phyloP scores from a whole-genome alignment of 116 monocot species.

The Iris pallida region DNA sequence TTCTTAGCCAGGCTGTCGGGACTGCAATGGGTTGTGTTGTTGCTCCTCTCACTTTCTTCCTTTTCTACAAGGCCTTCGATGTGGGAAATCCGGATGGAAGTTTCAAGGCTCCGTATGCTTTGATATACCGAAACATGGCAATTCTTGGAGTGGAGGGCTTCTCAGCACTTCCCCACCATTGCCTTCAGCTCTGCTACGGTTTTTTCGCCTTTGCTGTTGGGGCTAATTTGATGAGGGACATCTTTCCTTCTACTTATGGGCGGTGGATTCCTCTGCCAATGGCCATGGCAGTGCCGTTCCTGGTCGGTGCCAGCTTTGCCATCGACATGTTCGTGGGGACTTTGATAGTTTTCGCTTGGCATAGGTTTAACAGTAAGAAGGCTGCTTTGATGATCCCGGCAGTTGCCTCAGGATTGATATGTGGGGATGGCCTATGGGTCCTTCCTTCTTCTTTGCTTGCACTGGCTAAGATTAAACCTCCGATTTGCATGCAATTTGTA shows the following conservation, averaged over 20 bases:
- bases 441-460: constrained; percentile 60
- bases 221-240: constrained; percentile 32
- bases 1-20: constrained; percentile 47
- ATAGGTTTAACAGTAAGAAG: constrained; percentile 26
- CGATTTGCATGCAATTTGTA: constrained; percentile 50
- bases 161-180: constrained; percentile 47
- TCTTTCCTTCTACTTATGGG: constrained; percentile 22
- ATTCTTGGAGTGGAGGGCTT: constrained; percentile 56
- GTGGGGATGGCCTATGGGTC: constrained; percentile 60
- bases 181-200: constrained; percentile 50
- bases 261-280: constrained; percentile 48
- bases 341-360: constrained; percentile 41
- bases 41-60: constrained; percentile 48
- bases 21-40: constrained; percentile 53
- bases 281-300: constrained; percentile 60
- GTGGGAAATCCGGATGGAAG: constrained; percentile 42
- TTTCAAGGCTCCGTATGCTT: constrained; percentile 57
- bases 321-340: constrained; percentile 51
- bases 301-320: constrained; percentile 53
- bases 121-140: constrained; percentile 58
- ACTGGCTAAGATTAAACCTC: constrained; percentile 37
- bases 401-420: constrained; percentile 63
- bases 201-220: constrained; percentile 51
- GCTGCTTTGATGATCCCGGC: constrained; percentile 47
- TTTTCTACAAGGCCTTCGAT: constrained; percentile 60